phyloP scores from a whole-genome alignment of 106 monocot genomes.

The Iris macrosiphon region DNA sequence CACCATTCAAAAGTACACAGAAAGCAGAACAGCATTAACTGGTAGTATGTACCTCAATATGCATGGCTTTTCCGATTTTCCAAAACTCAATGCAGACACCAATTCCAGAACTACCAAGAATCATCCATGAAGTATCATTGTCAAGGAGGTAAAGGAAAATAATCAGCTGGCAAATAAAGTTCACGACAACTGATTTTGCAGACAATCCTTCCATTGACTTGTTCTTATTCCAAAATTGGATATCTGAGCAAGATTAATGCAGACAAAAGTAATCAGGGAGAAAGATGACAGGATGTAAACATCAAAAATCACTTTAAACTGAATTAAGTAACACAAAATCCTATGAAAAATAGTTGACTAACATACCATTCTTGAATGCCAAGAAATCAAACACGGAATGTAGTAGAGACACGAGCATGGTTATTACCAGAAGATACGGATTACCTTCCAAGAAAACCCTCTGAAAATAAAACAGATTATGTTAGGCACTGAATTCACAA shows the following conservation, averaged over 20 bases:
- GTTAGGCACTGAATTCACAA: neutral
- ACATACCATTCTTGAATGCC: slow-evolving; percentile 88
- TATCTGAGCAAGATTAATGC: slow-evolving; percentile 48
- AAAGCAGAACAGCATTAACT: no score
- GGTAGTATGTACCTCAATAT: slow-evolving; percentile 86
- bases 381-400: slow-evolving; percentile 93
- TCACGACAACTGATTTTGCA: slow-evolving; percentile 95
- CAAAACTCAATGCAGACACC: slow-evolving; percentile 96
- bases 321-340: neutral
- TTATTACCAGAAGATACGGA: slow-evolving; percentile 68
- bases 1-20: no score
- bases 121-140: slow-evolving; percentile 99
- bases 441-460: slow-evolving; percentile 98
- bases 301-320: neutral
- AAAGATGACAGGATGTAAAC: slow-evolving; percentile 3
- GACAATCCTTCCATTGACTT: slow-evolving; percentile 99
- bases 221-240: slow-evolving; percentile 99
- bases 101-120: slow-evolving; percentile 86
- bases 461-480: slow-evolving; percentile 27
- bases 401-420: slow-evolving; percentile 78
- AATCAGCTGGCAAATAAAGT: slow-evolving; percentile 84
- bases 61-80: slow-evolving; percentile 99
- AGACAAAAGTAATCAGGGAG: no score
- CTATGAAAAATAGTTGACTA: neutral
- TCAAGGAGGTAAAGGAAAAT: slow-evolving; percentile 96